phyloP scores from a whole-genome alignment of 1,284 basidiomycete species.

The Ganoderma boninense region DNA sequence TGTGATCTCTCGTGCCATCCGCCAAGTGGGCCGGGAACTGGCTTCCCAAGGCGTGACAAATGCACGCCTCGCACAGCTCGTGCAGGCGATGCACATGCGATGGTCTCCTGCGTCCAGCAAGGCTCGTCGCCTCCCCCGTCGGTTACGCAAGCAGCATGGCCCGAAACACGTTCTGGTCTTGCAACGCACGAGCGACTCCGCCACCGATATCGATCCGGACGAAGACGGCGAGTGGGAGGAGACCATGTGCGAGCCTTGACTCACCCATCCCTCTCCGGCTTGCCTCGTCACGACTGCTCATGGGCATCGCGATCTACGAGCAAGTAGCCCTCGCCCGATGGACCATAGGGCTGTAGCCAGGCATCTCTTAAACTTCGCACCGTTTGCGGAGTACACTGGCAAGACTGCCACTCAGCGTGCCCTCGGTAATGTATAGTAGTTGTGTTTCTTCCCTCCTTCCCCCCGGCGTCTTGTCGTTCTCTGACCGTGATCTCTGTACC shows the following conservation, averaged over 20 bases:
- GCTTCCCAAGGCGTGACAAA: background rate
- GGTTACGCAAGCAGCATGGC: background rate
- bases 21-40: background rate
- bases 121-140: background rate
- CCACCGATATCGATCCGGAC: no score
- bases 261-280: background rate
- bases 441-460: background rate
- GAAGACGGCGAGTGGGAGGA: background rate
- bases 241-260: slow-evolving; percentile 2
- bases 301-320: background rate
- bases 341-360: no score
- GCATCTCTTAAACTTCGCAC: background rate
- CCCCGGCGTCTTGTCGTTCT: no score
- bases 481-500: background rate
- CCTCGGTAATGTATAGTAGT: background rate
- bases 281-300: background rate
- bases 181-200: background rate
- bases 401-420: background rate
- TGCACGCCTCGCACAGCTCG: background rate
- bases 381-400: background rate
- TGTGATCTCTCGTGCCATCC: background rate
- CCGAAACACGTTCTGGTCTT: background rate
- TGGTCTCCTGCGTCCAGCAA: background rate
- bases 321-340: background rate
- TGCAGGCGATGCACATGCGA: background rate